Evolutionary conservation across 192 early-diverging fungal genomes (phyloP).

Genomic region (Rhizophagus prolifer): DNA sequence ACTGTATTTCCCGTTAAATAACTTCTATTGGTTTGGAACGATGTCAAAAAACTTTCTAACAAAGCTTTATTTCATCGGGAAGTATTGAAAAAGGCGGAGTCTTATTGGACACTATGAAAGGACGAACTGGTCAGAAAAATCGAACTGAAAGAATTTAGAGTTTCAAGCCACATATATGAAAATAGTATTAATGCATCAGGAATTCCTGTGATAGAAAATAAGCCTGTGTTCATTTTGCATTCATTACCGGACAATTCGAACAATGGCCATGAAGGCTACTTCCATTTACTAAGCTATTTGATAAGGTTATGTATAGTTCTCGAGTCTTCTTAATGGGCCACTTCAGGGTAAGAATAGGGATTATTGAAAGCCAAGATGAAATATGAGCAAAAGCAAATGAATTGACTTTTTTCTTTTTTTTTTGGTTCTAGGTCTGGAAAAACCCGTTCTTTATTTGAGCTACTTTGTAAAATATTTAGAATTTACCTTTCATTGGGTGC

Average conservation of each 20-base stretch:
- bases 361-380: background rate
- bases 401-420: background rate
- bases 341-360: background rate
- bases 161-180: background rate
- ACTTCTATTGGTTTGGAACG: too few relatives aligned
- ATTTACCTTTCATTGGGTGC: background rate
- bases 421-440: background rate
- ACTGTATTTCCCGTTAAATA: too few relatives aligned
- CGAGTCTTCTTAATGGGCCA: background rate
- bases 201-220: background rate
- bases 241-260: background rate
- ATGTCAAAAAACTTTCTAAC: too few relatives aligned
- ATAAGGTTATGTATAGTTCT: background rate
- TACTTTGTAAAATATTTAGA: background rate
- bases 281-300: background rate
- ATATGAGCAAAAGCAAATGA: background rate
- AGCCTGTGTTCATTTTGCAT: background rate
- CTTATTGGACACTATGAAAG: background rate
- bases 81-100: background rate
- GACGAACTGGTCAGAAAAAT: background rate
- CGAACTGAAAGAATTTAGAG: background rate
- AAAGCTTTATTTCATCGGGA: too few relatives aligned
- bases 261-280: background rate
- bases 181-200: background rate
- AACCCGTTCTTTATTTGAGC: background rate